phyloP scores from a whole-genome alignment of 1,284 basidiomycete species.

The Termitomyces sp. region DNA sequence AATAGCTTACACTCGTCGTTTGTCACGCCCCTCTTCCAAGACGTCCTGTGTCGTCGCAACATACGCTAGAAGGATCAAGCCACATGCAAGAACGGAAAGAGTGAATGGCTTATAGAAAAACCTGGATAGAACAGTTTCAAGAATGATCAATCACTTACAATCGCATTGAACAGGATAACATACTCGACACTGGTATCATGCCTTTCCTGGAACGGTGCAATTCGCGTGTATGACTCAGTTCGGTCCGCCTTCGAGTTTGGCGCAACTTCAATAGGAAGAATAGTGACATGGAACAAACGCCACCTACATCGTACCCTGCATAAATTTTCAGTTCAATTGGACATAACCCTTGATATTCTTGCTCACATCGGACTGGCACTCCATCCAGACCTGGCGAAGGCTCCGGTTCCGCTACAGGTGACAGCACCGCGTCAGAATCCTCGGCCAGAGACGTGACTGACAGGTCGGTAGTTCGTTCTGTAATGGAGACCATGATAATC shows the following conservation, averaged over 20 bases:
- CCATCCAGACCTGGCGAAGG: conserved; percentile 43
- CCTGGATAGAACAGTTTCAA: conserved; percentile 30
- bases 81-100: conserved; percentile 60
- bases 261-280: conserved; percentile 13
- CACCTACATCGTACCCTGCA: conserved; percentile 46
- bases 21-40: conserved; percentile 72
- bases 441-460: conserved; percentile 39
- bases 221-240: conserved; percentile 74
- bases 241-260: conserved; percentile 58
- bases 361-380: conserved; percentile 43
- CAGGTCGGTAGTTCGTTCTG: conserved; percentile 31
- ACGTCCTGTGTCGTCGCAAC: conserved; percentile 76
- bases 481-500: conserved; percentile 22
- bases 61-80: conserved; percentile 66
- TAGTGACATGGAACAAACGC: conserved; percentile 15
- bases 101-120: conserved; percentile 83
- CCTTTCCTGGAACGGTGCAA: conserved; percentile 75
- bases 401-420: conserved; percentile 30
- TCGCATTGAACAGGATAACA: conserved; percentile 22
- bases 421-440: conserved; percentile 38
- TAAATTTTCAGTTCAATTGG: conserved; percentile 1
- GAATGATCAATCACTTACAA: conserved; percentile 7
- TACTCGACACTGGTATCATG: conserved; percentile 79
- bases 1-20: conserved; percentile 63
- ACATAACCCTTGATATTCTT: conserved; percentile 9